Percentiles rank a stretch among this genome's conserved stretches.
These are phyloP conservation scores for Penicillium nucicola DNA, from an alignment of 495 filamentous ascomycete genomes.

Conservation along the genomic window DNA sequence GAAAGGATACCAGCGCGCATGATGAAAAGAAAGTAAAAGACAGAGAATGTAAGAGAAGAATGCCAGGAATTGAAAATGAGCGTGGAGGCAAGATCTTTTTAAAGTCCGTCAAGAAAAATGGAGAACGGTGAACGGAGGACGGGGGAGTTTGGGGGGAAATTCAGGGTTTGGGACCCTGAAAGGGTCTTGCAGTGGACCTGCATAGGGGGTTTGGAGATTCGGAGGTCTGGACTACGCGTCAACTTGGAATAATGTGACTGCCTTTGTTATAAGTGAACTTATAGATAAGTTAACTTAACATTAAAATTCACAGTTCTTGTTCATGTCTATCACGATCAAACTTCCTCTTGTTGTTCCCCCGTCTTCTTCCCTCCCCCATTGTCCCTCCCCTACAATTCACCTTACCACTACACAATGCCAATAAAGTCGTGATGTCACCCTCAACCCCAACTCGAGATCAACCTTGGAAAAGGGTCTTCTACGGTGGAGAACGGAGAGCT, in stretches of 20 bases:
- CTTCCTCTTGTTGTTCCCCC: too few species aligned
- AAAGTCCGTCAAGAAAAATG: constrained; percentile 9
- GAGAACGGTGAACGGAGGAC: constrained; percentile 1
- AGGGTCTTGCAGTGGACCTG: constrained; percentile 9
- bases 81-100: not conserved
- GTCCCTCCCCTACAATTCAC: too few species aligned
- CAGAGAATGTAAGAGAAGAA: constrained; percentile 1
- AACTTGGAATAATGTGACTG: too few species aligned
- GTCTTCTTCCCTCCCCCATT: too few species aligned
- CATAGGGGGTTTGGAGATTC: constrained; percentile 9
- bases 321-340: not conserved
- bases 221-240: constrained; percentile 10
- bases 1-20: constrained; percentile 47
- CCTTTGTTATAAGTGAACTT: too few species aligned
- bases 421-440: not conserved
- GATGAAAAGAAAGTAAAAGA: constrained; percentile 13
- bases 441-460: not conserved
- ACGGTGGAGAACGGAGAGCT: not conserved
- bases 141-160: constrained; percentile 2
- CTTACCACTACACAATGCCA: not conserved
- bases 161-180: constrained; percentile 11
- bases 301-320: not conserved
- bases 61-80: not conserved
- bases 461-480: not conserved
- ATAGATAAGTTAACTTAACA: too few species aligned